Evolutionary conservation across 2,329 filamentous ascomycete species (phyloP), one percentile per base, ranked within the genome.

Genomic region (Blastomyces parvus): DNA sequence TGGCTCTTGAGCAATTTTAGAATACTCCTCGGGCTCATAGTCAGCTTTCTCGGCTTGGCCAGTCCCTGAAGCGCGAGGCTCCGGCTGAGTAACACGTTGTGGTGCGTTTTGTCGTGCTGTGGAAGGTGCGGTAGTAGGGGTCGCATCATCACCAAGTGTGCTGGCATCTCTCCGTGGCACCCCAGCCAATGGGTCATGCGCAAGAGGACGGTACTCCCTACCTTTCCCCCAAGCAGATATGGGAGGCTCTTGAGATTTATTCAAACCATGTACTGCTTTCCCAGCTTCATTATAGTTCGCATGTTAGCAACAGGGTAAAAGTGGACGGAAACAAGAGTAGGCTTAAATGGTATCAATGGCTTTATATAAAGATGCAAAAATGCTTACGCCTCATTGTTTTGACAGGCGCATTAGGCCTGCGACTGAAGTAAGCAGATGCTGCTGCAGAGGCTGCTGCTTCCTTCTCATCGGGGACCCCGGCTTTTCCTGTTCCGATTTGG

Each of bases 371-470:
- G 53, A n/a, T n/a, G 17, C 53, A 33, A 30, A 6, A 30, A 27
- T 27, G 40, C 56, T 59, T 44, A 59, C 56, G 1, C 22, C 56
- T 44, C 56, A 59, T 36, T 25, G 38, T 14, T 19, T 57, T 36
- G 13, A 27, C 5, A 13, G 60, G 60, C 3, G 17, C 17, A 50
- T 36, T 56, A 27, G 61, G 50, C 42, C 59, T 63, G 19, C 60
- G 30, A 11, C 19, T 40, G 61, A 58, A 66, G n/a, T 63, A 66
- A 19, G 64, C 64, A 36, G 64, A 64, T 59, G 64, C 60, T 8
- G 64, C 64, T 11, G 64, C 64, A 25, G 62, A 63, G 6, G 59
- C 60, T 17, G 64, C 64, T n/a, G 62, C 64, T 38, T 50, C 42
- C 40, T 62, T 57, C 44, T 61, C 52, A 30, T 65, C 57, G 42